Conservation (phyloP, 768 basidiomycete species). For the Kondoa subrosea region DNA sequence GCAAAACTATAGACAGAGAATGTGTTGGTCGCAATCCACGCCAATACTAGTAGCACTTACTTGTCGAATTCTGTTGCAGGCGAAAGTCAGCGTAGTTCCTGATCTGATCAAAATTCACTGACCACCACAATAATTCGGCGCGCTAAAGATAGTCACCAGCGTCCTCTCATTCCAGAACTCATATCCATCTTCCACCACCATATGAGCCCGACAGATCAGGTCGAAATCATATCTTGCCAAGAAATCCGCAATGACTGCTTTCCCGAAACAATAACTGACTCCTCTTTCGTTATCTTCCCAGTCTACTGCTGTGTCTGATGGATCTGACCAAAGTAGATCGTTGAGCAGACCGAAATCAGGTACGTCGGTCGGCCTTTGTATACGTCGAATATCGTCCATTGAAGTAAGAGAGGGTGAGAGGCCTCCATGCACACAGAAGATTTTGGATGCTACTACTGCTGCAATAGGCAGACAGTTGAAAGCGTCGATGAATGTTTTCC, state of each 20-base stretch:
- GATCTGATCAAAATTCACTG: slow-evolving; percentile 36
- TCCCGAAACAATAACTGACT: slow-evolving; percentile 97
- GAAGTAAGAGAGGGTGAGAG: slow-evolving; percentile 78
- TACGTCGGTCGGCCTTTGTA: slow-evolving; percentile 93
- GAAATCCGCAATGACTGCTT: slow-evolving; percentile 84
- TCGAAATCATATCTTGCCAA: slow-evolving; percentile 78
- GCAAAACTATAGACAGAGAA: slow-evolving; percentile 77
- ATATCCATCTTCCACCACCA: slow-evolving; percentile 92
- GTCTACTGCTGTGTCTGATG: slow-evolving; percentile 87
- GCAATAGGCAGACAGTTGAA: slow-evolving; percentile 99
- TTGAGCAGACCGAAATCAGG: slow-evolving; percentile 95
- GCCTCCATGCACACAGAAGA: slow-evolving; percentile 89
- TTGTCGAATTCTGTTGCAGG: slow-evolving; percentile 9
- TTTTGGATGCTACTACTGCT: slow-evolving; percentile 95
- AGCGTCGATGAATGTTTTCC: slow-evolving; percentile 99
- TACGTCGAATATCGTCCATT: slow-evolving; percentile 98
- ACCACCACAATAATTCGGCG: slow-evolving; percentile 94
- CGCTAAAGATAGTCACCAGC: slow-evolving; percentile 93
- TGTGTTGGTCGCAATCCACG: no score
- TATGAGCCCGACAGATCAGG: slow-evolving; percentile 96
- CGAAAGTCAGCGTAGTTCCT: no score
- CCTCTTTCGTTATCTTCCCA: slow-evolving; percentile 99
- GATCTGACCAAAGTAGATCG: slow-evolving; percentile 94
- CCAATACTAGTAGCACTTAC: no score
- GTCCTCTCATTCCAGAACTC: slow-evolving; percentile 99